Conservation (phyloP, 306 rosid species). For the Fragaria iinumae region DNA sequence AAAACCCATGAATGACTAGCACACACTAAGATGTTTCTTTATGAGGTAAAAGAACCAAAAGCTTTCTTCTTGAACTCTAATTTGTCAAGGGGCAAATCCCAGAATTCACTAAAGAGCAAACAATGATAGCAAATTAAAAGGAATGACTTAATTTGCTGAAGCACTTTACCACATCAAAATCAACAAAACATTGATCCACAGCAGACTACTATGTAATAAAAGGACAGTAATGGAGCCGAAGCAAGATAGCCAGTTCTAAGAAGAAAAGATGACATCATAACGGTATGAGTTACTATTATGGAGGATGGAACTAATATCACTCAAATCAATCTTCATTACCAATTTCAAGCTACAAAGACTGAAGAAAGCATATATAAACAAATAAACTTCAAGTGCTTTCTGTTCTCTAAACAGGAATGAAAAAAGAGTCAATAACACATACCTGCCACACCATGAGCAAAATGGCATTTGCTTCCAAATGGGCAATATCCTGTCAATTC, state of each 20-base stretch:
- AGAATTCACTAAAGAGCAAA: background rate
- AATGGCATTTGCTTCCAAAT: constrained; percentile 95
- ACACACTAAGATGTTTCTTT: background rate
- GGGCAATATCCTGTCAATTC: constrained; percentile 99
- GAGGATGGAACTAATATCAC: background rate
- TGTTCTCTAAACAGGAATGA: background rate
- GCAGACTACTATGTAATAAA: background rate
- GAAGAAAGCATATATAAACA: background rate
- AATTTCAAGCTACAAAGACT: background rate
- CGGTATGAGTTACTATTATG: background rate
- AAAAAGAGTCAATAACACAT: constrained; percentile 17
- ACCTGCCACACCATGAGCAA: constrained; percentile 98
- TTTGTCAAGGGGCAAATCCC: background rate
- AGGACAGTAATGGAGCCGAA: background rate
- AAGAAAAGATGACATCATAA: background rate
- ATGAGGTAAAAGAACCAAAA: background rate
- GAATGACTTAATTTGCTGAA: background rate
- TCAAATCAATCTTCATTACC: background rate
- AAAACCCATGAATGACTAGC: constrained; percentile 1
- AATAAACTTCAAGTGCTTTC: background rate
- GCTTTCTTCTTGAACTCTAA: background rate
- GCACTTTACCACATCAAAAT: background rate
- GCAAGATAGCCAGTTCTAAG: constrained; percentile 1
- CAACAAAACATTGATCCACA: background rate
- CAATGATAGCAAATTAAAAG: background rate